phyloP scores from a whole-genome alignment of 305 asterid genomes.

The Plantago lanceolata region DNA sequence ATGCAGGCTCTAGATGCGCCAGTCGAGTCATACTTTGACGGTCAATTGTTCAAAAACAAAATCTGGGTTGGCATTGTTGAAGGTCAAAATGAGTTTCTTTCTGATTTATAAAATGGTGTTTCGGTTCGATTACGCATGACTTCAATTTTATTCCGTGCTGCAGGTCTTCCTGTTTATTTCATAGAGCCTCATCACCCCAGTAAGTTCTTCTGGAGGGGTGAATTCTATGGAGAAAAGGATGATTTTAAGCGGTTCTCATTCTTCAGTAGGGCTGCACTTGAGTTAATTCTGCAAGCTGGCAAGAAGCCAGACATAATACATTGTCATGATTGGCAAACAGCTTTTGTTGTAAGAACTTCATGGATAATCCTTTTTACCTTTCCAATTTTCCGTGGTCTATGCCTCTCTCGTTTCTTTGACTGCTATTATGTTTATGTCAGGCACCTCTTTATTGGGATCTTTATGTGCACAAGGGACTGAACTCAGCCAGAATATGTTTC shows the following conservation, averaged over 20 bases:
- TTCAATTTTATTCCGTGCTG: slow-evolving; percentile 22
- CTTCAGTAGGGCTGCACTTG: slow-evolving; percentile 99
- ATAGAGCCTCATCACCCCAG: slow-evolving; percentile 96
- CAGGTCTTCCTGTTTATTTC: slow-evolving; percentile 96
- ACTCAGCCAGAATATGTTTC: slow-evolving; percentile 92
- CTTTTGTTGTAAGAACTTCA: slow-evolving; percentile 66
- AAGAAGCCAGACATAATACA: slow-evolving; percentile 90
- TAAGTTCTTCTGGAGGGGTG: slow-evolving; percentile 91
- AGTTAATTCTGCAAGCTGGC: slow-evolving; percentile 80
- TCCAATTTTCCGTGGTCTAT: slow-evolving; percentile 21
- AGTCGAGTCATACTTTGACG: slow-evolving; percentile 91
- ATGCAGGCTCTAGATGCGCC: slow-evolving; percentile 78
- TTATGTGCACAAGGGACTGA: slow-evolving; percentile 76
- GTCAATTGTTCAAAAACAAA: slow-evolving; percentile 68
- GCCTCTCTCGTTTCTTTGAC: slow-evolving; percentile 11
- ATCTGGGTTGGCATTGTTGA: slow-evolving; percentile 96
- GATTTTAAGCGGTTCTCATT: slow-evolving; percentile 96
- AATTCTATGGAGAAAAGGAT: slow-evolving; percentile 80
- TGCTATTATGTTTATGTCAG: slow-evolving; percentile 35
- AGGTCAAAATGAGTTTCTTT: slow-evolving; percentile 44
- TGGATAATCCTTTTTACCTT: slow-evolving; percentile 10
- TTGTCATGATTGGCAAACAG: slow-evolving; percentile 99
- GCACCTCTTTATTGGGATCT: slow-evolving; percentile 99
- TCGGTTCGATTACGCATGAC: slow-evolving; percentile 22
- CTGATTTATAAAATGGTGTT: slow-evolving; percentile 11